Conservation (phyloP, 768 basidiomycete species). For the Rhizopogon vesiculosus region DNA sequence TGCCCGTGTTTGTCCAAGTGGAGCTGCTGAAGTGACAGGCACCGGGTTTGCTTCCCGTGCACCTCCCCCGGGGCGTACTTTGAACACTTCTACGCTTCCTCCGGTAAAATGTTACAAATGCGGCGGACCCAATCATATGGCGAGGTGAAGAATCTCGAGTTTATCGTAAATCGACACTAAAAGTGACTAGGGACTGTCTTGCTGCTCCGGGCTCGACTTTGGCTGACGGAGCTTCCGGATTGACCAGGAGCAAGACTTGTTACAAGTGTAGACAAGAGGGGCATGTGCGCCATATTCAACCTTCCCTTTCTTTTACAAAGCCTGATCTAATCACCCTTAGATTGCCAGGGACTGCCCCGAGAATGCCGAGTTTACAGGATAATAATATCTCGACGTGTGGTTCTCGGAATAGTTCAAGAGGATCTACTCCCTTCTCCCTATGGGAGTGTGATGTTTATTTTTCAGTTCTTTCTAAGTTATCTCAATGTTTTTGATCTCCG, state of each 20-base stretch:
- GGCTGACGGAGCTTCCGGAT: constrained; percentile 41
- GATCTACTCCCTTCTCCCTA: constrained; percentile 12
- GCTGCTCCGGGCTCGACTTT: constrained; percentile 59
- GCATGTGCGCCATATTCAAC: constrained; percentile 52
- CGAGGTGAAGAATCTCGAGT: constrained; percentile 41
- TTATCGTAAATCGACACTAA: not conserved
- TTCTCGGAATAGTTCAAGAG: constrained; percentile 5
- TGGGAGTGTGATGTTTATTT: constrained; percentile 13
- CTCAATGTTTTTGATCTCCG: constrained; percentile 1
- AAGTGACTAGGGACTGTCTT: constrained; percentile 64
- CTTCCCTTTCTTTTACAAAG: not conserved
- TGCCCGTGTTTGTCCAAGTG: constrained; percentile 68
- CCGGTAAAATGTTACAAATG: constrained; percentile 89
- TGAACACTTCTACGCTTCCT: constrained; percentile 74
- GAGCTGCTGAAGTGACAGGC: constrained; percentile 30
- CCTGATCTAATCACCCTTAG: constrained; percentile 25
- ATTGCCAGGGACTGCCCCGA: constrained; percentile 67
- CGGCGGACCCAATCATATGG: constrained; percentile 86
- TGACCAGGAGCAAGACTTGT: constrained; percentile 72
- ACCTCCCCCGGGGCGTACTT: constrained; percentile 67
- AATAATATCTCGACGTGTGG: constrained; percentile 13
- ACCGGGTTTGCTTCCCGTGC: constrained; percentile 58
- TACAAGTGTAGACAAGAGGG: constrained; percentile 88
- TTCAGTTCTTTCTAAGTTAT: constrained; percentile 10
- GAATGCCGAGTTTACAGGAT: constrained; percentile 45